These are phyloP conservation scores for Oidium heveae DNA, from an alignment of 2,329 filamentous ascomycete genomes.

Conservation along the genomic window DNA sequence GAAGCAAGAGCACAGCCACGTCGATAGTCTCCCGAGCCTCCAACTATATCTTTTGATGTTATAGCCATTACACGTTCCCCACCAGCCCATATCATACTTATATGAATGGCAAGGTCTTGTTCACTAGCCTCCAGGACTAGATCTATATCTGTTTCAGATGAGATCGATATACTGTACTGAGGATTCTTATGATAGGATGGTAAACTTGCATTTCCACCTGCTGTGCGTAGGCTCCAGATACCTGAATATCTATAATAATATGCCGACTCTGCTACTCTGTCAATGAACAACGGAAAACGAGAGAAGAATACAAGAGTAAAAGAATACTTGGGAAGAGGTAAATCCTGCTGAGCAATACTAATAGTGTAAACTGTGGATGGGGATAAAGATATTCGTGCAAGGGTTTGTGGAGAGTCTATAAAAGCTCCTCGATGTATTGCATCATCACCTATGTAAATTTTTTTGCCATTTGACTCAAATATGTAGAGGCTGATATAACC, in stretches of 20 bases:
- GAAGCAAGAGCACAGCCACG: slow-evolving; percentile 52
- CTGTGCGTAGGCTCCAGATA: slow-evolving; percentile 53
- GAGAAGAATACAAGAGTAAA: slow-evolving; percentile 77
- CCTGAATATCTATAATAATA: slow-evolving; percentile 25
- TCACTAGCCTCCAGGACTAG: slow-evolving; percentile 47
- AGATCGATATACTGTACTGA: slow-evolving; percentile 46
- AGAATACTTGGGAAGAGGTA: slow-evolving; percentile 48
- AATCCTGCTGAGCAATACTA: slow-evolving; percentile 53
- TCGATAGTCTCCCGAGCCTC: slow-evolving; percentile 71
- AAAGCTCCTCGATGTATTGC: slow-evolving; percentile 56
- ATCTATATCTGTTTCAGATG: slow-evolving; percentile 32
- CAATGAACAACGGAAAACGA: slow-evolving; percentile 32
- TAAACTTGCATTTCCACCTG: slow-evolving; percentile 62
- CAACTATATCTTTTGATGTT: slow-evolving; percentile 50
- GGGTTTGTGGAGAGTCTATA: slow-evolving; percentile 78
- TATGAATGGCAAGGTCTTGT: slow-evolving; percentile 49
- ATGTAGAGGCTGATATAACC: slow-evolving; percentile 78
- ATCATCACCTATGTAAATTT: slow-evolving; percentile 49
- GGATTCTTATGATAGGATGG: slow-evolving; percentile 64
- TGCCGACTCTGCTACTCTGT: slow-evolving; percentile 19
- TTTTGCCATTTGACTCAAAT: slow-evolving; percentile 44
- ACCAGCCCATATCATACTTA: slow-evolving; percentile 58
- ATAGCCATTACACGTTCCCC: slow-evolving; percentile 48
- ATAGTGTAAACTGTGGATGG: slow-evolving; percentile 25
- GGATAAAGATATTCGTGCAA: slow-evolving; percentile 43